phyloP scores from a whole-genome alignment of 2,329 filamentous ascomycete genomes.

The Fusarium brachygibbosum region DNA sequence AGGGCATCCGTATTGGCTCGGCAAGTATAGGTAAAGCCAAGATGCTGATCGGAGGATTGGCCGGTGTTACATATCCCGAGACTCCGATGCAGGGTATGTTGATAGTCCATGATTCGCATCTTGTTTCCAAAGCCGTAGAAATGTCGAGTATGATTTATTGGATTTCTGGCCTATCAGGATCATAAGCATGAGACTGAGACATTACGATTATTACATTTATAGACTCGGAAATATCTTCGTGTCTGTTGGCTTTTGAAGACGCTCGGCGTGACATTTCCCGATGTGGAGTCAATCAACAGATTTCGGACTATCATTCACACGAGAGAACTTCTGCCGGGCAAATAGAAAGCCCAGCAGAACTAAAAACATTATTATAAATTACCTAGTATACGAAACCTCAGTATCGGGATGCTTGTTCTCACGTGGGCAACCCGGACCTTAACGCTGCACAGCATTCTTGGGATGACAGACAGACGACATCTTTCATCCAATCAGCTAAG shows the following conservation, averaged over 20 bases:
- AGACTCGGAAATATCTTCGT: not conserved
- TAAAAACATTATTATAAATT: not conserved
- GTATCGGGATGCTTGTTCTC: too few species aligned
- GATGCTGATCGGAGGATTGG: not conserved
- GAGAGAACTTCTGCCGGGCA: not conserved
- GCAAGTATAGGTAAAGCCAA: not conserved
- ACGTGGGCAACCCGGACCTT: too few species aligned
- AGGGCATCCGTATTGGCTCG: not conserved
- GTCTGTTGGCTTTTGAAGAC: not conserved
- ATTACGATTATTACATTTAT: rapidly evolving
- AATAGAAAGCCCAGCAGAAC: not conserved
- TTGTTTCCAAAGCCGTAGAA: too few species aligned
- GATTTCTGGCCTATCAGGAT: too few species aligned
- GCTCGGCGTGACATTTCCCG: not conserved
- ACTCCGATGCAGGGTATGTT: conserved; percentile 7
- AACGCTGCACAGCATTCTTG: rapidly evolving
- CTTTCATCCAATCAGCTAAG: conserved; percentile 13
- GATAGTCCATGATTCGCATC: not conserved
- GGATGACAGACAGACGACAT: rapidly evolving
- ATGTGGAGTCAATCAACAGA: not conserved
- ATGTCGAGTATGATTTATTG: too few species aligned
- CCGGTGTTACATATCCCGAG: conserved; percentile 4
- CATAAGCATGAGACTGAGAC: too few species aligned
- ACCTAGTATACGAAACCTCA: not conserved
- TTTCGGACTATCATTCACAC: not conserved